Percentiles rank a stretch among this genome's conserved stretches.
Conservation (phyloP, 257 asterid genomes). For the Marsdenia floribunda region DNA sequence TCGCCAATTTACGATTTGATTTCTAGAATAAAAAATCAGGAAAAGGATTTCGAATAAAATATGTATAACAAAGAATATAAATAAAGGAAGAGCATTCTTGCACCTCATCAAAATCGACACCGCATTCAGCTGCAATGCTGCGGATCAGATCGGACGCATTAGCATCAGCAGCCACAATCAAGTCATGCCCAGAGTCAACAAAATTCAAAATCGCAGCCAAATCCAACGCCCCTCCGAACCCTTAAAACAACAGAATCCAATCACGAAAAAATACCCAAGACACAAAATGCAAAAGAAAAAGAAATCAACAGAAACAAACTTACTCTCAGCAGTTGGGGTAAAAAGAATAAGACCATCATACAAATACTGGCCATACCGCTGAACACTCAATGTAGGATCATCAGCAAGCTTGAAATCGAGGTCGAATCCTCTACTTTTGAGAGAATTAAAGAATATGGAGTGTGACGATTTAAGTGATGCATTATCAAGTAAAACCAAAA, state of each 20-base stretch:
- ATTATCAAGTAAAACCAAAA: conserved; percentile 69
- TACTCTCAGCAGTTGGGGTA: conserved; percentile 61
- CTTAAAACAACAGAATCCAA: conserved; percentile 22
- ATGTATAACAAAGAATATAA: background rate
- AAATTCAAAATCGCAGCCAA: conserved; percentile 64
- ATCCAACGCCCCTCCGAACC: conserved; percentile 78
- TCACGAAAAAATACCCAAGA: background rate
- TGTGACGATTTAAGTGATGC: conserved; percentile 68
- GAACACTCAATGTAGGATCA: conserved; percentile 55
- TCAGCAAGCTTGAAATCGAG: conserved; percentile 78
- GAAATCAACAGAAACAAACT: conserved; percentile 18
- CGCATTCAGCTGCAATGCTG: conserved; percentile 27
- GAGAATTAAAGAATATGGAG: conserved; percentile 57
- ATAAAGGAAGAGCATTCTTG: background rate
- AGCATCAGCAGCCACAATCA: conserved; percentile 71
- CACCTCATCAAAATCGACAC: conserved; percentile 32
- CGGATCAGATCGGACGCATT: conserved; percentile 72
- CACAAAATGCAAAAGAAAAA: background rate
- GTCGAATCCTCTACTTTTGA: conserved; percentile 55
- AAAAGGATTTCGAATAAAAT: background rate
- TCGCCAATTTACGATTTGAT: background rate
- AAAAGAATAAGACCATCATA: conserved; percentile 70
- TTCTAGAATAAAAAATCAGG: background rate
- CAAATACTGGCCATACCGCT: conserved; percentile 67
- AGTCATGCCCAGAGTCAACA: conserved; percentile 80